A percentile compares a stretch with the other conserved stretches of the same genome.
phyloP scores from a whole-genome alignment of 2,329 filamentous ascomycete species.

The Ophiognomonia clavigignenti-juglandacearum region DNA sequence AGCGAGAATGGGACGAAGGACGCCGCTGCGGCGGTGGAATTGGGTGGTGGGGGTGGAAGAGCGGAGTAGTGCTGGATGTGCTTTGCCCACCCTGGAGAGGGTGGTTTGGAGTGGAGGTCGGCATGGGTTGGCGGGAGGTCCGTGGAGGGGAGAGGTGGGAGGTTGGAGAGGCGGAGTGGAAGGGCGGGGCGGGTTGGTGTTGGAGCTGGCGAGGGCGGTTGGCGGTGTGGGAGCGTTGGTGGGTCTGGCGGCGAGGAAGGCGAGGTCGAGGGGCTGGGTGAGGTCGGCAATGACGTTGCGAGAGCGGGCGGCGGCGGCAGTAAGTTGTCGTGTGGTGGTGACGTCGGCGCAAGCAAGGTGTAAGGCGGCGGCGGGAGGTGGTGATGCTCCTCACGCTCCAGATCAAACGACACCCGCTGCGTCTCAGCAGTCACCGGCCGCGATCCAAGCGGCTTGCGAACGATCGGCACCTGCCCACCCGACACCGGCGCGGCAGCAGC shows the following conservation, averaged over 20 bases:
- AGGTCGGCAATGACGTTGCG: too few species aligned
- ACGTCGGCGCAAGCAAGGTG: too few species aligned
- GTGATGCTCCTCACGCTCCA: too few species aligned
- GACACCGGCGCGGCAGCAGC: neutral
- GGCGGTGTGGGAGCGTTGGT: too few species aligned
- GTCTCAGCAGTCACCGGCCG: conserved; percentile 7
- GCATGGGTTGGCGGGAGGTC: conserved; percentile 7
- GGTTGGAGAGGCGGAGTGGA: neutral
- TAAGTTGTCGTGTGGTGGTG: neutral
- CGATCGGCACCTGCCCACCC: neutral
- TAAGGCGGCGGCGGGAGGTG: too few species aligned
- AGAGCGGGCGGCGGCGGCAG: too few species aligned
- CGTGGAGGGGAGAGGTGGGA: conserved; percentile 3
- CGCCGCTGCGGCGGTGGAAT: too few species aligned
- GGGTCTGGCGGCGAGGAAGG: too few species aligned
- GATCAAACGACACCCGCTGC: too few species aligned
- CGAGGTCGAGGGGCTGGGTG: too few species aligned
- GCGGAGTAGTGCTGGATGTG: conserved; percentile 14
- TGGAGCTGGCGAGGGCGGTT: neutral
- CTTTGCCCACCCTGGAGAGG: conserved; percentile 12
- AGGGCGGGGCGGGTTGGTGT: conserved; percentile 1
- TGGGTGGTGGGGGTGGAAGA: conserved; percentile 32
- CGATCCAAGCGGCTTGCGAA: conserved; percentile 16
- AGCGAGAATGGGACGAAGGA: conserved; percentile 44
- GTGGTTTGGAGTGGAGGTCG: neutral